Evolutionary conservation across 129 eudicot species (phyloP), one percentile per base, ranked within the genome.

Genomic region (Heracleum sosnowskyi): DNA sequence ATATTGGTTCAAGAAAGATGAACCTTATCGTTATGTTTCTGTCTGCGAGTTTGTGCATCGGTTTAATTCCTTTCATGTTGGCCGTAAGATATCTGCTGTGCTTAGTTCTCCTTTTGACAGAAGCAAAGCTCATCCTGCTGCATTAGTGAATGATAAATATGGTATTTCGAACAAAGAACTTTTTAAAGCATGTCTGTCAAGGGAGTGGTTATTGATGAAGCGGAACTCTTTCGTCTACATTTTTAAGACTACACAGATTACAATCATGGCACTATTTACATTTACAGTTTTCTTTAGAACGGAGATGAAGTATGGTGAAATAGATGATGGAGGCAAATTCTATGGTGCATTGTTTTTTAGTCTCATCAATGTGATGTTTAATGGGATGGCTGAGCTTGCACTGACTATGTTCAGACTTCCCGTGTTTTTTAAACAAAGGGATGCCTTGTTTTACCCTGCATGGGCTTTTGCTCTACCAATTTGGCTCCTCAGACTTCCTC

Each of bases 401-500:
- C 81, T 88, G 89, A 91, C 95, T 16, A 84, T 91, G 53, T 79
- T 89, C 10, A 85, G 97, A 80, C 84, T 93, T 29, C 98, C 98
- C 2, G 97, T 90, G 64, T 93, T 93, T 72, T 93, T 87, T 75
- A 93, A 93, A 75, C 98, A 93, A 40, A 80, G 97, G 81, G 97
- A 89, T 81, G 79, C 96, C 22, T 79, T 91, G 75, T 91, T 93
- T 66, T 93, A 86, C 81, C 97, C 98, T 41, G 92, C 98, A 9
- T 93, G 98, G 98, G 92, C 97, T 77, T 93, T 91, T 86, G 94
- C 97, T 4, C 83, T 93, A 15, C 98, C 98, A 4, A 84, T 91
- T 69, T 93, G 97, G 95, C 89, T 93, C 68, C 86, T 91, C 20
- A 76, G 95, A 51, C 85, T 93, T 44, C 98, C 98, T 4, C 86